Percentiles rank a stretch among this genome's conserved stretches.
These are phyloP conservation scores for Cercospora sp. DNA, from an alignment of 2,329 filamentous ascomycete species.

Conservation along the genomic window DNA sequence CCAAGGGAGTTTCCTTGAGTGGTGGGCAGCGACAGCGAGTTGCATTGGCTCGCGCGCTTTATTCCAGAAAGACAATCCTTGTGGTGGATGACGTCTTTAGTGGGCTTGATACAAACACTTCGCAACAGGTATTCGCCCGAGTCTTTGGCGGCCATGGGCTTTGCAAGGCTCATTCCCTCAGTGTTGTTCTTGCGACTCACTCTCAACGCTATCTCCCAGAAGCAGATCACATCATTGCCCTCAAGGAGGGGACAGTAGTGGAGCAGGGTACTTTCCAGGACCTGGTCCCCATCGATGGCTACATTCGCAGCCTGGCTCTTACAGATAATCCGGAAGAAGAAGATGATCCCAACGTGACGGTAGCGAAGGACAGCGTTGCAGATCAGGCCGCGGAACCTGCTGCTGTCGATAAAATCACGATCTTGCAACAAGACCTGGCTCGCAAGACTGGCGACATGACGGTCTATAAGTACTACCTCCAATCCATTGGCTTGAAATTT, in stretches of 20 bases:
- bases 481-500: conserved; percentile 30
- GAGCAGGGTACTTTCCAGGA: conserved; percentile 43
- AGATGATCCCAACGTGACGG: not conserved
- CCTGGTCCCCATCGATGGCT: conserved; percentile 19
- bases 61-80: conserved; percentile 74
- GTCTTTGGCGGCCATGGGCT: conserved; percentile 48
- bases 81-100: conserved; percentile 79
- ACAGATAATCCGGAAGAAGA: not conserved
- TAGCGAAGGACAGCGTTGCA: not conserved
- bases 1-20: conserved; percentile 80
- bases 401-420: conserved; percentile 13
- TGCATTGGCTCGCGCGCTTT: conserved; percentile 75
- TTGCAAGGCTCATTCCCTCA: conserved; percentile 41
- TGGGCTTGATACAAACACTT: conserved; percentile 65
- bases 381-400: not conserved
- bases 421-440: conserved; percentile 24
- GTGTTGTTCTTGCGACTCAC: conserved; percentile 50
- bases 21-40: conserved; percentile 83
- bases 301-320: conserved; percentile 14
- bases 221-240: conserved; percentile 46
- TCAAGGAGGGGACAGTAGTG: conserved; percentile 35
- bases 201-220: conserved; percentile 39
- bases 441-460: conserved; percentile 42
- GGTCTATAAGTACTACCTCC: conserved; percentile 41
- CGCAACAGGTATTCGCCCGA: conserved; percentile 45